Evolutionary conservation across 306 rosid species (phyloP).

Genomic region (Mimosa pudica): DNA sequence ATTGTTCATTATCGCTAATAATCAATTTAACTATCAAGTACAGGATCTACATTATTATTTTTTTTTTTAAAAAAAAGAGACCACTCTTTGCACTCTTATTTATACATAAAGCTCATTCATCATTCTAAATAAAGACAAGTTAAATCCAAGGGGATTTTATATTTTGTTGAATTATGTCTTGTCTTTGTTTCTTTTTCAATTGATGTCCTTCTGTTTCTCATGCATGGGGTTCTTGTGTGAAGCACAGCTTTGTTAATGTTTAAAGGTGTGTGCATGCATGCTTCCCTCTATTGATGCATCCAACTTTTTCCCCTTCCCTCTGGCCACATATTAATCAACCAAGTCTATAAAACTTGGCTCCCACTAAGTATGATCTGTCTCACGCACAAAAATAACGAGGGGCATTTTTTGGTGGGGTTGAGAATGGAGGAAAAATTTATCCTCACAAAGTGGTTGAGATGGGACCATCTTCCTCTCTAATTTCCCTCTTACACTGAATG

Average conservation of each 20-base stretch:
- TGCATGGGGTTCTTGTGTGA: slow-evolving; percentile 16
- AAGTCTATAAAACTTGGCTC: slow-evolving; percentile 4
- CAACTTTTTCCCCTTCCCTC: slow-evolving; percentile 35
- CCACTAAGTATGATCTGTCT: slow-evolving; percentile 30
- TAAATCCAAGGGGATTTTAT: slow-evolving; percentile 52
- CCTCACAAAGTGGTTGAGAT: slow-evolving; percentile 30
- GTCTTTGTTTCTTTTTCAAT: neutral
- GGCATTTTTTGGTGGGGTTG: slow-evolving; percentile 36
- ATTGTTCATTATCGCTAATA: neutral
- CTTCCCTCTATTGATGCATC: slow-evolving; percentile 45
- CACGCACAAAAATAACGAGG: neutral
- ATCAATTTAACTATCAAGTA: neutral
- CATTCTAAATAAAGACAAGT: slow-evolving; percentile 31
- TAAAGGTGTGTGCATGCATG: slow-evolving; percentile 45
- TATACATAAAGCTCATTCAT: neutral
- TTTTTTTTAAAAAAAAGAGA: neutral
- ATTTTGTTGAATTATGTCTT: slow-evolving; percentile 12
- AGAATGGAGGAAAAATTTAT: slow-evolving; percentile 33
- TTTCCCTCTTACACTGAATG: slow-evolving; percentile 23
- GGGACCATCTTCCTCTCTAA: slow-evolving; percentile 27
- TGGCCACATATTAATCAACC: slow-evolving; percentile 29
- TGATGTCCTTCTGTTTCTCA: neutral
- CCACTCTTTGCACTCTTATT: neutral
- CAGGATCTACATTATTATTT: neutral
- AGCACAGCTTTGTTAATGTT: slow-evolving; percentile 49